Base-by-base conservation (phyloP, 169 alveolate species). In the Eimeria maxima region DNA sequence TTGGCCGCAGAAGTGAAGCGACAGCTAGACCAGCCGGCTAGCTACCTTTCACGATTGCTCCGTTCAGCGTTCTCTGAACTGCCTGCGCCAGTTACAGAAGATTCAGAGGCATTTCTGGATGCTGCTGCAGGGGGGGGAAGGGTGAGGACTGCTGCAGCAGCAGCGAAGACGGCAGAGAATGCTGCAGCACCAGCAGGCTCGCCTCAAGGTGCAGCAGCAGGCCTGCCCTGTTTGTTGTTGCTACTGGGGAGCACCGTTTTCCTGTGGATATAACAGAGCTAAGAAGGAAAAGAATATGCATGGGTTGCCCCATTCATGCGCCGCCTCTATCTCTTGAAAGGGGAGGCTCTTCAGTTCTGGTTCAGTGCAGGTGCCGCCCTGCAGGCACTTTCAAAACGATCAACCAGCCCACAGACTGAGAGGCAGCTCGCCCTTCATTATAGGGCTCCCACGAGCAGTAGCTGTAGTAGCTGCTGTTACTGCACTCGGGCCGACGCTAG, bases 1-100 rank as follows among this genome's bases (percentile, higher is more conserved):
- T 29, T 78, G 13, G 89, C 89, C 38, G 65, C 38, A 4, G 89
- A 78, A 29, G n/a, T 78, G 38, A 13, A 14, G 55, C 60, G 65
- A 18, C 89, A 78, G 89, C 27, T 78, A 65, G 38, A 13, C 22
- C 89, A 42, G 67, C 3, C 22, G 69, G 45, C 89, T 8, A 78
- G 89, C 89, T 44, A 78, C 42, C 65, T 78, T 13, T 18, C 55
- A 8, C 44, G 89, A 38, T 42, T 27, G 89, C 33, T 78, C 42
- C 44, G 65, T 42, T 33, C 89, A 7, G 89, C 89, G 5, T 78
- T 78, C 89, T 57, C 89, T n/a, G 67, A 42, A 33, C 89, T 78
- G 55, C 67, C 89, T 27, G 7, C 86, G 53, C 69, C 57, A 18
- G 67, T 20, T 50, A 38, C 53, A 1, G 33, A 10, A 8, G 76